Base-by-base conservation (phyloP, 257 asterid genomes). In the Paraleonurus japonicus region DNA sequence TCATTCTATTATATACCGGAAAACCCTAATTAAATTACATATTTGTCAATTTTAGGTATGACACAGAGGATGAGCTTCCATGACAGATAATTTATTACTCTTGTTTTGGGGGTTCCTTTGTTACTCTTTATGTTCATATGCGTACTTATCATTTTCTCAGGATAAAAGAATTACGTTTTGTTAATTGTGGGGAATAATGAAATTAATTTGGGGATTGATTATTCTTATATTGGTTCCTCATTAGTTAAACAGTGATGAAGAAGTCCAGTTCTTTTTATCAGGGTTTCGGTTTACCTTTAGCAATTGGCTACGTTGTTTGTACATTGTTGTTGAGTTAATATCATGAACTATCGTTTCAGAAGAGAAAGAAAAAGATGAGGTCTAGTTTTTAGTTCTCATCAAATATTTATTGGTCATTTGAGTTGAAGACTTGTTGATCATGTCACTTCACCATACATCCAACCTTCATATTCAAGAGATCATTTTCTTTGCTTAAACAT, bases 151-250 rank as follows among this genome's bases (percentile, higher is more conserved):
- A 51, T 19, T 51, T 19, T 51, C 37, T 11, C 63, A 53, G 27
- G 5, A 8, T 53, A 53, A 8, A 53, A 2, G 27, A 53, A 53
- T 53, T 22, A 1, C 20, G 33, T 26, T 12, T 47, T 47, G 22
- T 47, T 47, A 47, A 47, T 47, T 26, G 2, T 68, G 65, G 73
- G 63, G 50, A 65, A 65, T 28, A 15, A 33, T 22, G 27, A 55
- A 57, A 28, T 28, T 8, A 22, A 26, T 27, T 66, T 48, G 48
- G 45, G 58, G 72, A 13, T 28, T 28, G 4, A 4, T 16, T 66
- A 26, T 13, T 33, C 19, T 60, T 7, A 3, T 13, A 17, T 22
- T 26, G n/a, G 30, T 65, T 24, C 23, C 1, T 65, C 26, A 35
- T 35, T 61, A 47, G 16, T 17, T 17, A 9, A 4, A 55, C 24